Evolutionary conservation across 148 eudicot species (phyloP).

Genomic region (Spergularia bocconei): DNA sequence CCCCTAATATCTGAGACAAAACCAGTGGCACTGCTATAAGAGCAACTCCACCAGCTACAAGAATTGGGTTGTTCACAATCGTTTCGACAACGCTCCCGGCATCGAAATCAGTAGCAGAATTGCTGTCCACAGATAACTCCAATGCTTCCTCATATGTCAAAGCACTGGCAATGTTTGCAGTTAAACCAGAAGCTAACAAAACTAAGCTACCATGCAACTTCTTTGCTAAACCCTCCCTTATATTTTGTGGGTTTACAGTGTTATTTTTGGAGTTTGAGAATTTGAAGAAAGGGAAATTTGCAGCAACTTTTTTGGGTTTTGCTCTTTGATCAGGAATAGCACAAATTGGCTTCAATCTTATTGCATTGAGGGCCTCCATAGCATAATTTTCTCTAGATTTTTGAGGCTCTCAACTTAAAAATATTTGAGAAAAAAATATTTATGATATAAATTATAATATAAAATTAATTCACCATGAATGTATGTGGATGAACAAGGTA

Average conservation of each 20-base stretch:
- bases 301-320: constrained; percentile 52
- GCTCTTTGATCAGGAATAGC: constrained; percentile 61
- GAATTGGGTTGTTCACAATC: constrained; percentile 53
- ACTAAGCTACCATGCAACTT: constrained; percentile 47
- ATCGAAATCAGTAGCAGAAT: constrained; percentile 57
- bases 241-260: constrained; percentile 35
- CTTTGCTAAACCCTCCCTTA: constrained; percentile 30
- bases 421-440: neutral
- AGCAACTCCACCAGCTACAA: constrained; percentile 67
- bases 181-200: constrained; percentile 54
- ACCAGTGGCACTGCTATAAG: constrained; percentile 64
- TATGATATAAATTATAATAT: neutral
- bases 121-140: constrained; percentile 42
- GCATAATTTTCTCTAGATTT: constrained; percentile 28
- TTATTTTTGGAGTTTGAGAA: constrained; percentile 35
- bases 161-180: constrained; percentile 54
- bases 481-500: neutral
- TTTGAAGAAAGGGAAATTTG: constrained; percentile 32
- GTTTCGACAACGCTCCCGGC: constrained; percentile 50
- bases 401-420: constrained; percentile 9
- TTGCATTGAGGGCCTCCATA: constrained; percentile 83
- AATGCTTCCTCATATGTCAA: constrained; percentile 89
- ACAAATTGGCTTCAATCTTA: constrained; percentile 64
- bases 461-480: constrained; percentile 21
- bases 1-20: constrained; percentile 60